Conservation (phyloP, 2,329 filamentous ascomycete species). For the Metarhizium rileyi region DNA sequence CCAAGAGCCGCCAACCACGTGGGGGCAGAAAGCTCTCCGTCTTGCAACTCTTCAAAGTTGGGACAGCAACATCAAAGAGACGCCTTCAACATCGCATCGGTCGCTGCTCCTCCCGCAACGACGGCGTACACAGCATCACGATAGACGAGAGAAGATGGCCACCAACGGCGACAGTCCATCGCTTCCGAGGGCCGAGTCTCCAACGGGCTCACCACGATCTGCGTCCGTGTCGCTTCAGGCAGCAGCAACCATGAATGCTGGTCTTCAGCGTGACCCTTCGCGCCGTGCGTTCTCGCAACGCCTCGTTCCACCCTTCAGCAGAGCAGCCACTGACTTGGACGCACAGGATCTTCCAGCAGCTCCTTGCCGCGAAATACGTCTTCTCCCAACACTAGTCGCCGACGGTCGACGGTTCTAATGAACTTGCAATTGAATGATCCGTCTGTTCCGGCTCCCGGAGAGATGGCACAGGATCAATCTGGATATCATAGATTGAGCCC, state of each 20-base stretch:
- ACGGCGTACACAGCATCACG: neutral
- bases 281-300: slow-evolving; percentile 31
- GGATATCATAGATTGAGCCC: slow-evolving; percentile 28
- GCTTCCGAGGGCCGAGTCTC: slow-evolving; percentile 32
- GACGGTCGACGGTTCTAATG: slow-evolving; percentile 61
- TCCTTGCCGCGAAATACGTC: slow-evolving; percentile 34
- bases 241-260: slow-evolving; percentile 67
- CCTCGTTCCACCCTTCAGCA: neutral
- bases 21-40: too few relatives aligned
- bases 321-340: slow-evolving; percentile 7
- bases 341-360: slow-evolving; percentile 40
- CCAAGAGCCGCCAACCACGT: slow-evolving; percentile 1
- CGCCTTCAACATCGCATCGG: neutral
- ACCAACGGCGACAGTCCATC: slow-evolving; percentile 17
- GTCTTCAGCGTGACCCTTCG: slow-evolving; percentile 56
- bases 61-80: neutral
- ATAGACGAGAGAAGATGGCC: slow-evolving; percentile 16
- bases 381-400: slow-evolving; percentile 42
- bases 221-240: slow-evolving; percentile 65
- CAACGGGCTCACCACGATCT: slow-evolving; percentile 52
- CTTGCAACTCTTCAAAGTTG: too few relatives aligned
- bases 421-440: slow-evolving; percentile 68
- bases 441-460: slow-evolving; percentile 54
- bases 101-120: neutral
- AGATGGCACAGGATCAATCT: slow-evolving; percentile 46